phyloP scores from a whole-genome alignment of 108 stramenopile genomes.

The Skeletonema tropicum region DNA sequence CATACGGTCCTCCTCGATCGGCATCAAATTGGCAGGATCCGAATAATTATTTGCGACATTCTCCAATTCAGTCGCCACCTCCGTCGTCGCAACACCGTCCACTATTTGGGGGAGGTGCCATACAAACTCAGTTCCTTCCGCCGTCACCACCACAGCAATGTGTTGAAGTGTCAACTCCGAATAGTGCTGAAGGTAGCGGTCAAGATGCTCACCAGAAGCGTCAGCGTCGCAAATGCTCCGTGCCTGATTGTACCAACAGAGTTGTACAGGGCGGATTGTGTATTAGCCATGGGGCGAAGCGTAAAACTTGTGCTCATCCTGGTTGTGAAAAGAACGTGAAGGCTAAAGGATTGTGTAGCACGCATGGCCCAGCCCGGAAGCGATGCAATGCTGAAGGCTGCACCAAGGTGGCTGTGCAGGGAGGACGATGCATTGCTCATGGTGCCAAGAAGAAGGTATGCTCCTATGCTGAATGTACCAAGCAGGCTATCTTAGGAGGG shows the following conservation, averaged over 20 bases:
- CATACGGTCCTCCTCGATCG: neutral
- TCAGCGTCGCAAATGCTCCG: conserved; percentile 79
- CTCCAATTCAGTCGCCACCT: neutral
- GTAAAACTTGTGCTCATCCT: conserved; percentile 81
- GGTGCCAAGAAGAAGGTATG: conserved; percentile 90
- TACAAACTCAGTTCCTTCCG: neutral
- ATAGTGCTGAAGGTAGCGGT: neutral
- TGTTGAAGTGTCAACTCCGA: neutral
- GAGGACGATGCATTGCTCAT: conserved; percentile 87
- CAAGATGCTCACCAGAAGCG: neutral
- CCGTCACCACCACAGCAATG: neutral
- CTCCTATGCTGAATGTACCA: conserved; percentile 63
- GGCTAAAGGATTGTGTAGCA: conserved; percentile 82
- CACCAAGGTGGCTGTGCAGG: conserved; percentile 85
- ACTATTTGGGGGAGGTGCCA: neutral
- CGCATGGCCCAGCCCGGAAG: conserved; percentile 88
- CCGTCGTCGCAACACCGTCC: neutral
- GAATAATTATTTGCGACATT: neutral
- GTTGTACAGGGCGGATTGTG: conserved; percentile 91
- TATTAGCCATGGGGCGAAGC: conserved; percentile 85
- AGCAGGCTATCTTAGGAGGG: conserved; percentile 86
- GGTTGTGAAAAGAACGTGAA: conserved; percentile 89
- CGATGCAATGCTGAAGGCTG: conserved; percentile 75
- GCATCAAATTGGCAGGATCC: neutral
- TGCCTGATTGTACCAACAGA: conserved; percentile 73